Evolutionary conservation across 2,329 filamentous ascomycete genomes (phyloP).

Genomic region (Tolypocladium tropicale): DNA sequence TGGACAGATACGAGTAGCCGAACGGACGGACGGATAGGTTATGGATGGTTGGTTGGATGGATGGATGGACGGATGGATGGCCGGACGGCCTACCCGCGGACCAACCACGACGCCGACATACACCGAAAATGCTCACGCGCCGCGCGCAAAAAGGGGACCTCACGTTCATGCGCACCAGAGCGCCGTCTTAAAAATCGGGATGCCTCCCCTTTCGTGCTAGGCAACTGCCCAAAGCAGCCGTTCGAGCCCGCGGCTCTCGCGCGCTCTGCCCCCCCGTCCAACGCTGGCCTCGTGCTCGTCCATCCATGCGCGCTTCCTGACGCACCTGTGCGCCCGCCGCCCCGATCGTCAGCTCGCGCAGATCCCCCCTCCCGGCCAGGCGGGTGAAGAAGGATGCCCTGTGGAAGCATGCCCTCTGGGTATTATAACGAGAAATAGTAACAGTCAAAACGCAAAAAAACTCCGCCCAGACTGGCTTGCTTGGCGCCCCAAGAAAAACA

Average conservation of each 20-base stretch:
- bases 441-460: background rate
- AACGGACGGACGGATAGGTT: background rate
- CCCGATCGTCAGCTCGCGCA: background rate
- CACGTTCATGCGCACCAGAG: background rate
- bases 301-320: background rate
- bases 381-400: background rate
- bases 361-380: background rate
- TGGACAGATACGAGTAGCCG: too few relatives aligned
- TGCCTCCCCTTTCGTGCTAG: background rate
- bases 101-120: constrained; percentile 8
- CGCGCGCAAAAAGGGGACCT: background rate
- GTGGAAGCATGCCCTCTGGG: background rate
- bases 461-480: background rate
- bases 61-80: background rate
- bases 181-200: background rate
- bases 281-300: background rate
- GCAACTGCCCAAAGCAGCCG: background rate
- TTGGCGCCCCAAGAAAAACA: background rate
- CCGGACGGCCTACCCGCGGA: background rate
- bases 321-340: background rate
- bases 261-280: background rate
- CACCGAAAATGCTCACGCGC: constrained; percentile 6
- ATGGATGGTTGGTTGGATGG: background rate
- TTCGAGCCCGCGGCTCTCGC: background rate
- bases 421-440: constrained; percentile 1